Evolutionary conservation across 2,329 filamentous ascomycete species (phyloP), one percentile per base, ranked within the genome.

Genomic region (Helotiales sp.): DNA sequence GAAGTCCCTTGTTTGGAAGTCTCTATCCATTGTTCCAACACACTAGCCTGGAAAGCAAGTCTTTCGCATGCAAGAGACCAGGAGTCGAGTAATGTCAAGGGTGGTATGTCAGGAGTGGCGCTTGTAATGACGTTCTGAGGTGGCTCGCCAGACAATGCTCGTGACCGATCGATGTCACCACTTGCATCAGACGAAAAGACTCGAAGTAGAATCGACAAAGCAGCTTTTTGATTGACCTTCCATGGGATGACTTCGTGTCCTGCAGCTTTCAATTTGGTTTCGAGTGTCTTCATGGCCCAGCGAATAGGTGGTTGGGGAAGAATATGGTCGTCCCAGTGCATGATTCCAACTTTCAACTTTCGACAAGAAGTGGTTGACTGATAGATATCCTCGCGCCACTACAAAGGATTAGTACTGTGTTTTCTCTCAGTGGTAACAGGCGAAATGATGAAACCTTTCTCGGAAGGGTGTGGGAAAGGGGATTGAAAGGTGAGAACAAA

Each of bases 161-260:
- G 34, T 12, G 51, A 22, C 12, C 51, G 51, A 44, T 46, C 24
- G 34, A 55, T 48, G 12, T 55, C 40, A 22, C 30, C 52, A 38
- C 44, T 50, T 36, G 42, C 53, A 38, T 55, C 53, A 10, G 53
- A 48, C 42, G 53, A 36, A 25, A 49, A 55, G 22, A 49, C 42
- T 40, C 33, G 17, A 13, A 40, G n/a, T 5, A 55, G 19, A 40
- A 55, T 55, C 31, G 42, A 27, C 19, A 55, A 19, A 27, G 53
- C 53, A 10, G 42, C 24, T 24, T 55, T 55, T 27, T 55, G 53
- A n/a, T 33, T 15, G 81, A 75, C 12, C 81, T 76, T 52, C 87
- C 72, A n/a, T 85, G 79, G 0, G n/a, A 87, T 74, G 2, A 85
- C 75, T 33, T 81, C 75, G n/a, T 87, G 72, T 1, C 76, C 77